These are phyloP conservation scores for Saccharum hybrid DNA, from an alignment of 202 grass and related monocot genomes.

Conservation along the genomic window DNA sequence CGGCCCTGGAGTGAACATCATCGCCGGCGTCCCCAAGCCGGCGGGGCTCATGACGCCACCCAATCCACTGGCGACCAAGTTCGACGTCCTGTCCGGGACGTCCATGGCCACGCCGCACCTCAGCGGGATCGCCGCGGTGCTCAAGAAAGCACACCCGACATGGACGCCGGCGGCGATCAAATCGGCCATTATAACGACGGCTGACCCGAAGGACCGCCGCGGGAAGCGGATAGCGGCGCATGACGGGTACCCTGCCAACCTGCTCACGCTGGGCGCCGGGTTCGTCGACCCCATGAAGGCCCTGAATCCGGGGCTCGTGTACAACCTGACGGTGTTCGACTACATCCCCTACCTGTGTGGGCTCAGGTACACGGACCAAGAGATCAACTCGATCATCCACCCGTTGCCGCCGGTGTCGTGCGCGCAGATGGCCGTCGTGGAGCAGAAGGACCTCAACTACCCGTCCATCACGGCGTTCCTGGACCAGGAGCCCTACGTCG, in stretches of 20 bases:
- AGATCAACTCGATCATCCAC: slow-evolving; percentile 53
- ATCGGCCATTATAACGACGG: slow-evolving; percentile 75
- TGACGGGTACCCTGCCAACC: slow-evolving; percentile 17
- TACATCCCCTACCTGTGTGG: slow-evolving; percentile 69
- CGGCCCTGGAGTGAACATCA: slow-evolving; percentile 63
- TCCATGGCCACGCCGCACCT: slow-evolving; percentile 80
- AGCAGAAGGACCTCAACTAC: slow-evolving; percentile 72
- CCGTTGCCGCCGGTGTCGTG: slow-evolving; percentile 43
- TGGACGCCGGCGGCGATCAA: slow-evolving; percentile 82
- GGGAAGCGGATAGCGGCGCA: slow-evolving; percentile 52
- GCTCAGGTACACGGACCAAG: slow-evolving; percentile 50
- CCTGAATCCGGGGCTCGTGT: slow-evolving; percentile 62
- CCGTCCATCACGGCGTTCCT: slow-evolving; percentile 66
- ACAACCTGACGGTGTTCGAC: slow-evolving; percentile 56
- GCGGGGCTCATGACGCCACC: slow-evolving; percentile 22
- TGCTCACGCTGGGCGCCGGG: slow-evolving; percentile 60
- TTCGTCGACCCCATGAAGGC: slow-evolving; percentile 62
- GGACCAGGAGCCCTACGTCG: slow-evolving; percentile 16
- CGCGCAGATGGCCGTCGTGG: slow-evolving; percentile 8
- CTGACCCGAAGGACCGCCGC: slow-evolving; percentile 37
- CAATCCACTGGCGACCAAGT: slow-evolving; percentile 38
- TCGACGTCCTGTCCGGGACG: slow-evolving; percentile 74
- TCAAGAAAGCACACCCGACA: slow-evolving; percentile 58
- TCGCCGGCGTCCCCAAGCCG: slow-evolving; percentile 48
- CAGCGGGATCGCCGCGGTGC: slow-evolving; percentile 60